These are phyloP conservation scores for Curvularia sp. DNA, from an alignment of 2,329 filamentous ascomycete species.

Conservation along the genomic window DNA sequence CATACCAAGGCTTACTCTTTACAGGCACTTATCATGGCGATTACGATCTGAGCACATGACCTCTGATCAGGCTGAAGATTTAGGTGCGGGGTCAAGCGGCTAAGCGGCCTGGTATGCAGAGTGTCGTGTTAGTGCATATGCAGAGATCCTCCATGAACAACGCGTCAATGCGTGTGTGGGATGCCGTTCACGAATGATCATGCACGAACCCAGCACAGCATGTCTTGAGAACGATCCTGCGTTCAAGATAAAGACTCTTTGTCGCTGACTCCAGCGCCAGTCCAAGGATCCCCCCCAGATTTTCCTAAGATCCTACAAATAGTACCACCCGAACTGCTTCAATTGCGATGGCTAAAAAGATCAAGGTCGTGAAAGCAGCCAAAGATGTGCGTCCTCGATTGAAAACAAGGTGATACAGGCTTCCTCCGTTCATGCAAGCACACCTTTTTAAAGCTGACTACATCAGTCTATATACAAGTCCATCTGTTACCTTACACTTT, in stretches of 20 bases:
- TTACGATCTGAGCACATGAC: background rate
- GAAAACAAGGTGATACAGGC: constrained; percentile 1
- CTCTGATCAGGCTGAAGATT: background rate
- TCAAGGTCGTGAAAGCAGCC: constrained; percentile 1
- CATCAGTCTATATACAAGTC: constrained; percentile 7
- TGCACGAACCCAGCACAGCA: background rate
- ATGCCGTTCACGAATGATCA: background rate
- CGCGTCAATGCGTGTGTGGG: constrained; percentile 1
- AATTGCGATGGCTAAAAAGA: constrained; percentile 7
- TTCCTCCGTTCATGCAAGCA: background rate
- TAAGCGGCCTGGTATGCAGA: constrained; percentile 7
- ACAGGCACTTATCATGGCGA: background rate
- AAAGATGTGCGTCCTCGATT: background rate
- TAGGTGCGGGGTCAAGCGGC: constrained; percentile 8
- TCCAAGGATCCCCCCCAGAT: background rate
- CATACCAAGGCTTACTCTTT: background rate
- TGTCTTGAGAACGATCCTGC: background rate
- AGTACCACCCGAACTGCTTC: constrained; percentile 2
- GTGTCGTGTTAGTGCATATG: constrained; percentile 12
- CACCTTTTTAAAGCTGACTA: background rate
- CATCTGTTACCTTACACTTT: constrained; percentile 3
- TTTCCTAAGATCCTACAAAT: background rate
- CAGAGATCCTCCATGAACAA: constrained; percentile 5
- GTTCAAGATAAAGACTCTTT: constrained; percentile 1
- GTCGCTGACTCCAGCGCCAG: background rate